Evolutionary conservation across 805 yeast genomes (phyloP), one percentile per base, ranked within the genome.

Genomic region (Jamesozyma spencerorum): DNA sequence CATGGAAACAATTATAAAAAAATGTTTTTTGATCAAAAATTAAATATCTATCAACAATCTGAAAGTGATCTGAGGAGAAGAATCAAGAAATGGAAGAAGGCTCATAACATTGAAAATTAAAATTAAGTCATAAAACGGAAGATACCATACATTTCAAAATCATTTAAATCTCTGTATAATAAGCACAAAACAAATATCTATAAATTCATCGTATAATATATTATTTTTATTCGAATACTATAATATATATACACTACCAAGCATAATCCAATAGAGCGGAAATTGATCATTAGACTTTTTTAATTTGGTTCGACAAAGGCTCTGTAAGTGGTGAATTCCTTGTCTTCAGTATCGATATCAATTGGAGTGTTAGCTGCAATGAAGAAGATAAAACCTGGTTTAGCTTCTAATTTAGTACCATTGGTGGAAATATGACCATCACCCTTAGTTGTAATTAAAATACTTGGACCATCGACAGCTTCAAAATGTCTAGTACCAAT

Each of bases 1-100:
- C 78, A 92, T 55, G 96, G 96, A 14, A 94, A 86, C 49, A 81
- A 92, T 59, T 87, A 79, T 58, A 80, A 73, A 36, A 84, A 79
- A 52, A 92, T 92, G 98, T 81, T 77, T 59, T 83, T 94, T 84
- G 98, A 92, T 61, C 75, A 74, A 63, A 83, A 83, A 60, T 69
- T 88, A 47, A 90, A 90, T 60, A 74, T 80, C 2, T 75, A 72
- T 62, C 97, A 88, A 65, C 86, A 84, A 60, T 72, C 84, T 46
- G 79, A 79, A n/a, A 94, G 94, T 20, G 94, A 86, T 53, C 65
- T 90, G 50, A 81, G 72, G 62, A 76, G 75, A 60, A 75, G 92
- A 57, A 68, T 90, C 34, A 54, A 49, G 17, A 81, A 76, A 59
- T 85, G 94, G 90, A 79, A 77, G 58, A 70, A 72, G 57, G 50